Evolutionary conservation across 2,329 filamentous ascomycete species (phyloP).

Genomic region (Diaporthe batatas): DNA sequence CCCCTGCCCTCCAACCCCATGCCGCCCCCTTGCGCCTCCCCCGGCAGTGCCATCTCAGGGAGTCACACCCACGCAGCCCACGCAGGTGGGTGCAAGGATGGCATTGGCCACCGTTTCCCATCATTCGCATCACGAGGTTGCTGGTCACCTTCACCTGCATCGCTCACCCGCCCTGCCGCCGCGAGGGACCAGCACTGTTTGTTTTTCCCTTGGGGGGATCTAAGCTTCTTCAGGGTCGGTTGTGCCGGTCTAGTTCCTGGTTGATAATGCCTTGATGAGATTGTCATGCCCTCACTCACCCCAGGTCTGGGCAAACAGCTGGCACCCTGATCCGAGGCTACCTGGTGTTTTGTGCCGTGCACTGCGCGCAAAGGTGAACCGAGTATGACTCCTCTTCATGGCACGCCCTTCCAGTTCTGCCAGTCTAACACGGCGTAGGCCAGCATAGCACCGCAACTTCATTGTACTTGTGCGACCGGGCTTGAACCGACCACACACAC

Average conservation of each 20-base stretch:
- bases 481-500: background rate
- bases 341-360: background rate
- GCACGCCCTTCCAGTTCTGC: background rate
- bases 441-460: background rate
- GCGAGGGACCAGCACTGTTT: conserved; percentile 1
- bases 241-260: background rate
- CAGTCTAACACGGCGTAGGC: background rate
- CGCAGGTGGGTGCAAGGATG: conserved; percentile 29
- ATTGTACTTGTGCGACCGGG: background rate
- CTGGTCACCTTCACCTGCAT: conserved; percentile 14
- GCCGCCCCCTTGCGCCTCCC: background rate
- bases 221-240: conserved; percentile 16
- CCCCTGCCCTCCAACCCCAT: conserved; percentile 7
- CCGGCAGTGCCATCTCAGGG: background rate
- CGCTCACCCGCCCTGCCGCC: conserved; percentile 22
- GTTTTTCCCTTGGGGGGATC: background rate
- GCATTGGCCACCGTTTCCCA: conserved; percentile 28
- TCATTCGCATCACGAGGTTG: conserved; percentile 17
- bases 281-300: conserved; percentile 6
- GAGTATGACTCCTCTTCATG: conserved; percentile 18
- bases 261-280: conserved; percentile 16
- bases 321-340: background rate
- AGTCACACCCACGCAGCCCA: conserved; percentile 13
- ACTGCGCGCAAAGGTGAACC: background rate
- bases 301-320: background rate